Evolutionary conservation across 2,329 filamentous ascomycete species (phyloP).

Genomic region (Metarhizium rileyi): DNA sequence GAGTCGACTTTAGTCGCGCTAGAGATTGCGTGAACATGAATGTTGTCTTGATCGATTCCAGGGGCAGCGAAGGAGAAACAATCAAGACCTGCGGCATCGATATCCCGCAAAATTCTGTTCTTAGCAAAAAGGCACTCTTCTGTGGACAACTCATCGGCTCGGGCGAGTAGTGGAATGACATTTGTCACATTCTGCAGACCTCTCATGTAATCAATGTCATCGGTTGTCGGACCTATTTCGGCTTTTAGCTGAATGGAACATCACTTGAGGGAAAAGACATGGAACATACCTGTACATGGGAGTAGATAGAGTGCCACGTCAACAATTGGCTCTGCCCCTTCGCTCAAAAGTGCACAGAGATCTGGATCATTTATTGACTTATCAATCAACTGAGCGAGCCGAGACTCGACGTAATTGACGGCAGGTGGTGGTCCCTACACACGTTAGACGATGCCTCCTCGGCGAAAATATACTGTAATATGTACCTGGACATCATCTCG

Average conservation of each 20-base stretch:
- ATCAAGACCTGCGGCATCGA: slow-evolving; percentile 47
- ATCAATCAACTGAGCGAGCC: slow-evolving; percentile 19
- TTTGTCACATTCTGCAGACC: slow-evolving; percentile 67
- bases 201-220: slow-evolving; percentile 62
- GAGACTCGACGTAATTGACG: slow-evolving; percentile 59
- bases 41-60: slow-evolving; percentile 16
- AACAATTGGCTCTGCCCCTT: slow-evolving; percentile 72
- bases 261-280: not conserved
- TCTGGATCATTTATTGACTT: slow-evolving; percentile 62
- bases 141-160: slow-evolving; percentile 57
- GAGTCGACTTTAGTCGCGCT: slow-evolving; percentile 61
- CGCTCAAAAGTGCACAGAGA: slow-evolving; percentile 66
- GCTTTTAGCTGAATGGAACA: slow-evolving; percentile 2
- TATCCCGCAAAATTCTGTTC: slow-evolving; percentile 43
- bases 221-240: slow-evolving; percentile 19
- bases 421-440: slow-evolving; percentile 18
- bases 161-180: slow-evolving; percentile 72
- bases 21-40: slow-evolving; percentile 64
- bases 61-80: slow-evolving; percentile 55
- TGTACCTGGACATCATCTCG: slow-evolving; percentile 42
- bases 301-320: slow-evolving; percentile 82
- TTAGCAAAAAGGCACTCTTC: slow-evolving; percentile 52
- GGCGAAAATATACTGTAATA: slow-evolving; percentile 4
- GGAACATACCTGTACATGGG: slow-evolving; percentile 48
- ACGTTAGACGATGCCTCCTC: not conserved